Evolutionary conservation across 2,329 filamentous ascomycete genomes (phyloP).

Genomic region (Chrysosporium keratinophilum): DNA sequence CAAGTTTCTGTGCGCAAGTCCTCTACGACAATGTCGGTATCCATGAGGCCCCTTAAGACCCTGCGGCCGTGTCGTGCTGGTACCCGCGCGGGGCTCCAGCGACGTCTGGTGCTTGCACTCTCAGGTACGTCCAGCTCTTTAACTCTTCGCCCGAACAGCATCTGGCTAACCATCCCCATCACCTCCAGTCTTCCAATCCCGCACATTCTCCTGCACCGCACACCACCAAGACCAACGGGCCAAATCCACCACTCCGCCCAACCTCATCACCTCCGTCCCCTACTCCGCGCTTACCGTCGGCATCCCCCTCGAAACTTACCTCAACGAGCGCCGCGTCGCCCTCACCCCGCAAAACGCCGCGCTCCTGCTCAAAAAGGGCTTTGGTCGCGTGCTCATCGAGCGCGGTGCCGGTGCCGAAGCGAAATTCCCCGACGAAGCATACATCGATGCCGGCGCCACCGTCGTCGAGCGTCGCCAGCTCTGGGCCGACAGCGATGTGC

Average conservation of each 20-base stretch:
- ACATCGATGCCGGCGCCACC: conserved; percentile 66
- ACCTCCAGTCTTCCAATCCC: conserved; percentile 10
- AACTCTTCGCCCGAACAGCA: not conserved
- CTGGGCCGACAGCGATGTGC: conserved; percentile 65
- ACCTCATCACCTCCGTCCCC: conserved; percentile 35
- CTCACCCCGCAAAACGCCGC: conserved; percentile 75
- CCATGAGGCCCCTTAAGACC: conserved; percentile 11
- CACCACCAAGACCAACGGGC: conserved; percentile 6
- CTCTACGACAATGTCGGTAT: conserved; percentile 9
- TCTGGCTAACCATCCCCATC: not conserved
- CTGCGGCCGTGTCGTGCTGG: conserved; percentile 11
- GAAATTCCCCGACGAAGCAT: conserved; percentile 67
- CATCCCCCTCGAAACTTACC: conserved; percentile 67
- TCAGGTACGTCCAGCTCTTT: conserved; percentile 10
- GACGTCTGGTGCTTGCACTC: conserved; percentile 10
- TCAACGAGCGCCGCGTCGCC: conserved; percentile 70
- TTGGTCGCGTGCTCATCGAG: conserved; percentile 65
- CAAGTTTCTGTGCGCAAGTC: not conserved
- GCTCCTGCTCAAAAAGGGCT: conserved; percentile 76
- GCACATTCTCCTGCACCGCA: conserved; percentile 14
- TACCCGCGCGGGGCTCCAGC: conserved; percentile 8
- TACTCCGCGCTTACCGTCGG: conserved; percentile 67
- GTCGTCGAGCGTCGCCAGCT: conserved; percentile 59
- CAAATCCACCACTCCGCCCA: conserved; percentile 6
- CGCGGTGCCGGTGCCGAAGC: conserved; percentile 67